Conservation (phyloP, 805 yeast genomes). For the Candida rishiriensis region DNA sequence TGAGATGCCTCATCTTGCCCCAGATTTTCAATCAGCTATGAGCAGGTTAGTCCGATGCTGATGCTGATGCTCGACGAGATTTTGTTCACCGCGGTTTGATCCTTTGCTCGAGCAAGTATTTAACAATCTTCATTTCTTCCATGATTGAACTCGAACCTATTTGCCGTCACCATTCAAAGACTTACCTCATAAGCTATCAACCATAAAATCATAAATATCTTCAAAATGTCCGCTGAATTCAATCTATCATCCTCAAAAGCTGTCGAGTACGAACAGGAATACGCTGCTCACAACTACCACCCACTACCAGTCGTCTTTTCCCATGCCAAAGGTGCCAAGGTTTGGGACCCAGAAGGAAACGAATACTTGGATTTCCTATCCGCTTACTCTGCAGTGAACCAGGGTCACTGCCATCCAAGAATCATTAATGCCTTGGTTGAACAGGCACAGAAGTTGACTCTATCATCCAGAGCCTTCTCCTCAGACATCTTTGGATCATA, state of each 20-base stretch:
- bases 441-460: slow-evolving; percentile 79
- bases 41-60: no score
- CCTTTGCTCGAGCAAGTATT: no score
- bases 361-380: slow-evolving; percentile 89
- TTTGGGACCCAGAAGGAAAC: slow-evolving; percentile 97
- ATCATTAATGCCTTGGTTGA: slow-evolving; percentile 79
- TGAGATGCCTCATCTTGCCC: no score
- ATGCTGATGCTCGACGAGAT: no score
- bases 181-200: no score
- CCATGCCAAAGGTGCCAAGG: slow-evolving; percentile 84
- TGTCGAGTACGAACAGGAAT: slow-evolving; percentile 62
- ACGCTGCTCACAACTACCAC: slow-evolving; percentile 96
- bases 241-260: slow-evolving; percentile 63
- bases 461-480: slow-evolving; percentile 90
- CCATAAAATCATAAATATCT: no score
- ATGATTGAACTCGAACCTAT: no score
- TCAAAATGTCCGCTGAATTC: slow-evolving; percentile 27
- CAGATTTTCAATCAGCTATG: no score
- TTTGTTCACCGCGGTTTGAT: no score
- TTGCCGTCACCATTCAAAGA: no score
- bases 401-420: slow-evolving; percentile 96
- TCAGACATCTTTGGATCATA: slow-evolving; percentile 82
- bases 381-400: slow-evolving; percentile 96
- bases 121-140: no score
- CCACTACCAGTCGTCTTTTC: slow-evolving; percentile 93